Percentiles rank a stretch among this genome's conserved stretches.
Conservation (phyloP, 306 rosid genomes). For the Medicago lupulina region DNA sequence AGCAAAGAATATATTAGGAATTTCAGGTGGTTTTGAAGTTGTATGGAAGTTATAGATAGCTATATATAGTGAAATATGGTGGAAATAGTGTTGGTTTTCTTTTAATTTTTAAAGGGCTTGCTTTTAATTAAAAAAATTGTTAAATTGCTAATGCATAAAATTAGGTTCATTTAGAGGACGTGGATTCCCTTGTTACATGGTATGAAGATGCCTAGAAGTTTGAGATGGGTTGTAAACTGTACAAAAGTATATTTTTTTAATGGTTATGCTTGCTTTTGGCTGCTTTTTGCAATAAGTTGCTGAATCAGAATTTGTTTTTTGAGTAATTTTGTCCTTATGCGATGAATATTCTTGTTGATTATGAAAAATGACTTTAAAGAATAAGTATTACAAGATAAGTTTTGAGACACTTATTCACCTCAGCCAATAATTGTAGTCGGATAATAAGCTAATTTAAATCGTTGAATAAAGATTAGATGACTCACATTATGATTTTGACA, state of each 20-base stretch:
- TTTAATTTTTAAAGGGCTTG: conserved; percentile 11
- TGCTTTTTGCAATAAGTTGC: conserved; percentile 18
- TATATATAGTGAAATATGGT: conserved; percentile 45
- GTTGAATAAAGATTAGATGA: too few relatives aligned
- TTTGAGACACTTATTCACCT: too few relatives aligned
- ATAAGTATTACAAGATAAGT: too few relatives aligned
- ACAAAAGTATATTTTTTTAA: conserved; percentile 27
- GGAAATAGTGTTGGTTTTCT: conserved; percentile 37
- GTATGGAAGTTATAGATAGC: conserved; percentile 53
- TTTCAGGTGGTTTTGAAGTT: conserved; percentile 41
- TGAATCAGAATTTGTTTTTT: conserved; percentile 26
- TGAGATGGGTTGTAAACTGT: conserved; percentile 31
- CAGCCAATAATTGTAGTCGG: too few relatives aligned
- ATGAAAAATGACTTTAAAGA: neutral
- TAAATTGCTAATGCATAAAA: conserved; percentile 1
- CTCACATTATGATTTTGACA: too few relatives aligned
- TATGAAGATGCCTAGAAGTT: conserved; percentile 45
- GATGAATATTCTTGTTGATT: conserved; percentile 24
- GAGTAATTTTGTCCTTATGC: conserved; percentile 26
- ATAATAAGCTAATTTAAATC: too few relatives aligned
- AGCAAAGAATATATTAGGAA: conserved; percentile 28
- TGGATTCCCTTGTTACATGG: conserved; percentile 37
- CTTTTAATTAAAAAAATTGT: conserved; percentile 25
- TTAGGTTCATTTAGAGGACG: conserved; percentile 33
- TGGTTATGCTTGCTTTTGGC: conserved; percentile 19